Percentiles rank a stretch among this genome's conserved stretches.
Conservation (phyloP, 2,329 filamentous ascomycete genomes). For the Aspergillus ochraceoroseus region DNA sequence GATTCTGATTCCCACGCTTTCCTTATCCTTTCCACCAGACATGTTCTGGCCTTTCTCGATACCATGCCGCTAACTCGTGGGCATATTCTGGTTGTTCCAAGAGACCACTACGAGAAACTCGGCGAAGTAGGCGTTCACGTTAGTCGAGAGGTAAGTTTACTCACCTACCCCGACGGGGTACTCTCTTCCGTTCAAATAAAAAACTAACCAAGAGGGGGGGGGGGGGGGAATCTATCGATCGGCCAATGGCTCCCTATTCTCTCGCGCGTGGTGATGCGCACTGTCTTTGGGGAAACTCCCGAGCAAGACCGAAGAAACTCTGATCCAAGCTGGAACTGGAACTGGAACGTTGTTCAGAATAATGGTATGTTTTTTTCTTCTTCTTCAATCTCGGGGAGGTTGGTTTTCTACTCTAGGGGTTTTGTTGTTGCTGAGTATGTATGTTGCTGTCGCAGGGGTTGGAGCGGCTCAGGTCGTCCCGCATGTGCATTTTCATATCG, state of each 20-base stretch:
- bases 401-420: neutral
- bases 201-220: too few relatives aligned
- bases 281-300: constrained; percentile 51
- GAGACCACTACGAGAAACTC: constrained; percentile 71
- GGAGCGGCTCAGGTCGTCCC: constrained; percentile 88
- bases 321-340: constrained; percentile 64
- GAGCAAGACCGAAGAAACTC: neutral
- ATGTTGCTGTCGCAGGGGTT: constrained; percentile 49
- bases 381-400: too few relatives aligned
- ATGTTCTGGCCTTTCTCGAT: constrained; percentile 83
- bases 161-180: constrained; percentile 31
- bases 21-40: constrained; percentile 70
- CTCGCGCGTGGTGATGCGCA: constrained; percentile 67
- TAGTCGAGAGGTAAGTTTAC: constrained; percentile 58
- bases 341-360: constrained; percentile 98
- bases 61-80: constrained; percentile 81
- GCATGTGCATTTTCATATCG: constrained; percentile 92
- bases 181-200: too few relatives aligned
- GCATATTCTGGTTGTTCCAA: constrained; percentile 76
- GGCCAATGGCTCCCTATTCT: constrained; percentile 46
- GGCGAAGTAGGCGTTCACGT: constrained; percentile 62
- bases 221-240: constrained; percentile 32
- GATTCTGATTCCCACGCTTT: constrained; percentile 30
- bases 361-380: constrained; percentile 55
- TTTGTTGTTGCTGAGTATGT: too few relatives aligned